Conservation (phyloP, 139 green algal genomes). For the Nannochloris sp. region DNA sequence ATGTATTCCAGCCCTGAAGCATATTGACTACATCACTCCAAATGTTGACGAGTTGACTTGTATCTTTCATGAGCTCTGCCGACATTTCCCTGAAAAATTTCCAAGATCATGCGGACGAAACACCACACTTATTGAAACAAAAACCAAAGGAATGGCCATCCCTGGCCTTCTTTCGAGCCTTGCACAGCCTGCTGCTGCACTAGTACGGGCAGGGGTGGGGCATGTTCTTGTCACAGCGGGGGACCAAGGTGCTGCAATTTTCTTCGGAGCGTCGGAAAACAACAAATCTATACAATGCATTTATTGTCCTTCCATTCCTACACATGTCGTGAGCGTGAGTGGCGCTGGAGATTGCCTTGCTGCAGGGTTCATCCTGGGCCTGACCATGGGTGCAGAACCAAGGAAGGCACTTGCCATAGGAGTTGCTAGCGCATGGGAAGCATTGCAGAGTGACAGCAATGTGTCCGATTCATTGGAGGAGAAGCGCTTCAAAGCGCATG, state of each 20-base stretch:
- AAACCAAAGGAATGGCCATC: not conserved
- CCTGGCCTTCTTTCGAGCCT: not conserved
- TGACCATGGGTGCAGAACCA: conserved; percentile 12
- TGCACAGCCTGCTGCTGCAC: conserved; percentile 1
- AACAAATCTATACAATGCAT: not conserved
- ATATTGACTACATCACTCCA: too few relatives aligned
- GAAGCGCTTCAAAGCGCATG: too few relatives aligned
- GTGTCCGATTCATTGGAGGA: too few relatives aligned
- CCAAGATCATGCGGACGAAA: too few relatives aligned
- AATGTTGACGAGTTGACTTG: conserved; percentile 25
- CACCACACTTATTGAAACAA: conserved; percentile 24
- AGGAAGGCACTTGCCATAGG: not conserved
- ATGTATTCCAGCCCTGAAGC: too few relatives aligned
- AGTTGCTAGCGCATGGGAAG: not conserved
- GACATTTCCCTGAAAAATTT: too few relatives aligned
- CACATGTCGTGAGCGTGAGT: conserved; percentile 43
- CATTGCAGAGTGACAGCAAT: not conserved
- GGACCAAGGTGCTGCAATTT: conserved; percentile 35
- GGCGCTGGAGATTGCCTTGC: conserved; percentile 51
- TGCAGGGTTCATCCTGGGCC: conserved; percentile 30
- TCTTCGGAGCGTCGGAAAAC: conserved; percentile 2
- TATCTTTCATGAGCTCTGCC: too few relatives aligned
- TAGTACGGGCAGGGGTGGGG: conserved; percentile 27
- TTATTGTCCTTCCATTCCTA: conserved; percentile 28
- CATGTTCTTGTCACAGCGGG: conserved; percentile 52